Conservation (phyloP, 108 stramenopile genomes). For the Pseudonitzschia delicatissima region DNA sequence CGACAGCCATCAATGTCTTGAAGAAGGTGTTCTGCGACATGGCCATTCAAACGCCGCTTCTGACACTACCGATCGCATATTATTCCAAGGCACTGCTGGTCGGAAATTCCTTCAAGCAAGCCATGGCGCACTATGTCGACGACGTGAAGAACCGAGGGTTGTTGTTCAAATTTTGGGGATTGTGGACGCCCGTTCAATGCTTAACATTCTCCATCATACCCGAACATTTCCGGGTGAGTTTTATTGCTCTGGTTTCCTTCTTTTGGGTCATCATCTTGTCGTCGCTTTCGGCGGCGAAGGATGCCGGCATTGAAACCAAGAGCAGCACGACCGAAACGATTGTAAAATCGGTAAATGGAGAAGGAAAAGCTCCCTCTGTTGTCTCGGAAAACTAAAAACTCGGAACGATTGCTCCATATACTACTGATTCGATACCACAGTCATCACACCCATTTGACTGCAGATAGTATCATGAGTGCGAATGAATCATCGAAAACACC, state of each 20-base stretch:
- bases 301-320: not conserved
- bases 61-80: slow-evolving; percentile 63
- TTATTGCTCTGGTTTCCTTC: slow-evolving; percentile 56
- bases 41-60: slow-evolving; percentile 38
- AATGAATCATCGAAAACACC: no score
- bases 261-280: slow-evolving; percentile 62
- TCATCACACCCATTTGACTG: no score
- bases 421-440: no score
- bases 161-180: slow-evolving; percentile 46
- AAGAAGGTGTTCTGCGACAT: slow-evolving; percentile 52
- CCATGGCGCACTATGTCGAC: slow-evolving; percentile 33
- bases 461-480: no score
- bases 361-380: no score
- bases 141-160: slow-evolving; percentile 51
- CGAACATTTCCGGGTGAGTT: slow-evolving; percentile 47
- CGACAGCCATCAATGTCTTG: slow-evolving; percentile 26
- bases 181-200: slow-evolving; percentile 56
- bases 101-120: slow-evolving; percentile 20
- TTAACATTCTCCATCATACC: slow-evolving; percentile 58
- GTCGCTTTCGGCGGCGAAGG: slow-evolving; percentile 21
- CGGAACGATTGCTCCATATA: no score
- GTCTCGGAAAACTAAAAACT: no score
- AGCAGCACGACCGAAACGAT: not conserved
- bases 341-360: not conserved
- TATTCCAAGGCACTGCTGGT: slow-evolving; percentile 49